A percentile compares a stretch with the other conserved stretches of the same genome.
phyloP scores from a whole-genome alignment of 345 rosid genomes.

The Garcia nutans region DNA sequence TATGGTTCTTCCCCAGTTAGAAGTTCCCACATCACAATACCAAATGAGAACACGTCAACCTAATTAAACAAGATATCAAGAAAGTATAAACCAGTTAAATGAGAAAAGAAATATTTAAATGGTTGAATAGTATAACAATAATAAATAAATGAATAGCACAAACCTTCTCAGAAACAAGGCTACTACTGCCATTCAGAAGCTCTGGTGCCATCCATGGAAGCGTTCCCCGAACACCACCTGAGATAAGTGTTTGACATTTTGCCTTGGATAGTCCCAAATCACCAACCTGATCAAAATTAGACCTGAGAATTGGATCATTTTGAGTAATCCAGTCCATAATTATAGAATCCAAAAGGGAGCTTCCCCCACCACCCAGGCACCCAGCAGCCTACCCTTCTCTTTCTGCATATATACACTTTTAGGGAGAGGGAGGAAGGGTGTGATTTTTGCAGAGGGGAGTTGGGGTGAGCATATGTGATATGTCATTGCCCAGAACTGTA shows the following conservation, averaged over 20 bases:
- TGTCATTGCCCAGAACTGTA: background rate
- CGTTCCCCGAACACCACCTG: conserved; percentile 68
- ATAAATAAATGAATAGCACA: background rate
- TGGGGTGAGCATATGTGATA: background rate
- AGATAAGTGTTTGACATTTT: conserved; percentile 62
- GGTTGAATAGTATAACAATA: background rate
- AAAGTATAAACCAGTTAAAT: background rate
- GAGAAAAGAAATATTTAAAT: background rate
- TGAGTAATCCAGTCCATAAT: background rate
- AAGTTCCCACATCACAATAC: conserved; percentile 71
- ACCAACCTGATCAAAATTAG: conserved; percentile 45
- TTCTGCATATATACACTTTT: background rate
- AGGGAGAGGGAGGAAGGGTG: background rate
- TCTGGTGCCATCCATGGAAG: conserved; percentile 79
- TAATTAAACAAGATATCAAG: conserved; percentile 14
- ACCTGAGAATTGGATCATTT: conserved; percentile 9
- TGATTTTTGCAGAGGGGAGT: background rate
- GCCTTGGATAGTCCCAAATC: conserved; percentile 67
- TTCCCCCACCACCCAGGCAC: too few relatives aligned
- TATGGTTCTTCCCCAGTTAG: conserved; percentile 73
- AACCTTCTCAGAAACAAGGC: conserved; percentile 64
- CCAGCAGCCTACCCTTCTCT: background rate
- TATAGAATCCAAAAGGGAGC: background rate
- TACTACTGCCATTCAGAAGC: conserved; percentile 62
- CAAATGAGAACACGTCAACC: conserved; percentile 72